These are phyloP conservation scores for Epichloe glyceriae DNA, from an alignment of 2,329 filamentous ascomycete genomes.

Conservation along the genomic window DNA sequence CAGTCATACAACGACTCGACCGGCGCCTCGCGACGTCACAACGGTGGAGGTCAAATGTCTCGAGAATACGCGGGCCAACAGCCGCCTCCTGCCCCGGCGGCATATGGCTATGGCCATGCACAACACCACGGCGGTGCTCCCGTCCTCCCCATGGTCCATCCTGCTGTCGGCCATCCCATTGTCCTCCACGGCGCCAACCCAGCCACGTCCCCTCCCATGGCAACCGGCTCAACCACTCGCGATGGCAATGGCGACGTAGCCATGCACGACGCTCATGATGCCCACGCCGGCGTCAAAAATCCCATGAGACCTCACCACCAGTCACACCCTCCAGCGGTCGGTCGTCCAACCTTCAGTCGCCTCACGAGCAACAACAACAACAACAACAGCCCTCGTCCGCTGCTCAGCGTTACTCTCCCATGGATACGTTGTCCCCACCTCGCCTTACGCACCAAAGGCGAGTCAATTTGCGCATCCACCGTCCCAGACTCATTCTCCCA, in stretches of 20 bases:
- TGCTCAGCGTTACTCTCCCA: slow-evolving; percentile 87
- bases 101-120: slow-evolving; percentile 49
- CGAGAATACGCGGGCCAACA: slow-evolving; percentile 32
- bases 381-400: slow-evolving; percentile 56
- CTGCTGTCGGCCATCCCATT: slow-evolving; percentile 19
- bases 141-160: slow-evolving; percentile 16
- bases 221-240: slow-evolving; percentile 42
- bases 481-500: slow-evolving; percentile 64
- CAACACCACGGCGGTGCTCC: slow-evolving; percentile 41
- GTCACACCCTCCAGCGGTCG: slow-evolving; percentile 47
- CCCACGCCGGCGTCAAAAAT: slow-evolving; percentile 79
- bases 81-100: slow-evolving; percentile 16
- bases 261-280: slow-evolving; percentile 78
- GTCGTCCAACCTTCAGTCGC: slow-evolving; percentile 54
- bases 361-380: slow-evolving; percentile 37
- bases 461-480: slow-evolving; percentile 41
- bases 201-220: slow-evolving; percentile 40
- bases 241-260: slow-evolving; percentile 64
- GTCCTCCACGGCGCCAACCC: slow-evolving; percentile 31
- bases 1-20: slow-evolving; percentile 49
- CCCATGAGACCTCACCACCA: slow-evolving; percentile 67
- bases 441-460: slow-evolving; percentile 59
- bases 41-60: slow-evolving; percentile 34
- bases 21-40: slow-evolving; percentile 52
- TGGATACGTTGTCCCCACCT: slow-evolving; percentile 79